Percentiles rank a stretch among this genome's conserved stretches.
phyloP scores from a whole-genome alignment of 2,329 filamentous ascomycete genomes.

The Lachnum nothofagi region DNA sequence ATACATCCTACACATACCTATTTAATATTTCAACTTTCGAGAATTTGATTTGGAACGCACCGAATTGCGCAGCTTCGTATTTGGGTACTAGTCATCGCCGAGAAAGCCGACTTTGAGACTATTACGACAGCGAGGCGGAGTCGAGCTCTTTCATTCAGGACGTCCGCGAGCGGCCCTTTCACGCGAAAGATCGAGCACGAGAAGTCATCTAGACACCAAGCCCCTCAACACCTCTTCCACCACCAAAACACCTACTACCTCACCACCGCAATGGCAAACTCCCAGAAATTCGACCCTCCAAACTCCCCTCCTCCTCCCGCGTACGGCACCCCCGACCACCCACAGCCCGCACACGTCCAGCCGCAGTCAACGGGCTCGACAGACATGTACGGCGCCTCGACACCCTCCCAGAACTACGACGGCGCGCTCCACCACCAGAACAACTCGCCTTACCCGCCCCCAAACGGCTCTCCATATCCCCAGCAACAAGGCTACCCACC shows the following conservation, averaged over 20 bases:
- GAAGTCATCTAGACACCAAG: not conserved
- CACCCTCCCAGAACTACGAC: conserved; percentile 8
- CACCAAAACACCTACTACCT: not conserved
- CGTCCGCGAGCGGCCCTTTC: no score
- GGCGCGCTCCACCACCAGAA: conserved; percentile 11
- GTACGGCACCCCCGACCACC: conserved; percentile 19
- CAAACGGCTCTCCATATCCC: conserved; percentile 3
- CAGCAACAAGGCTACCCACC: conserved; percentile 9
- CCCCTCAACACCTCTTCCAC: not conserved
- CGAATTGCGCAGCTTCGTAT: no score
- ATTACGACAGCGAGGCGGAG: no score
- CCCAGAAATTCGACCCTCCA: conserved; percentile 19
- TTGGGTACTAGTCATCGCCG: no score
- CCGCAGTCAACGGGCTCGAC: conserved; percentile 12
- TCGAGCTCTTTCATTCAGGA: no score
- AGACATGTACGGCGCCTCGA: conserved; percentile 20
- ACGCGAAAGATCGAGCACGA: no score
- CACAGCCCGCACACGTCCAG: conserved; percentile 19
- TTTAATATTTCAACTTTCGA: not conserved
- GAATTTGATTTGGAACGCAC: no score
- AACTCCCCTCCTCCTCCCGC: conserved; percentile 23
- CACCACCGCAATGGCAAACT: conserved; percentile 15
- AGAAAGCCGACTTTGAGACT: no score
- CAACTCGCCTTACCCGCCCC: conserved; percentile 1
- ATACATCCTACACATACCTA: no score